Evolutionary conservation across 2,329 filamentous ascomycete species (phyloP).

Genomic region (Fusarium concolor): DNA sequence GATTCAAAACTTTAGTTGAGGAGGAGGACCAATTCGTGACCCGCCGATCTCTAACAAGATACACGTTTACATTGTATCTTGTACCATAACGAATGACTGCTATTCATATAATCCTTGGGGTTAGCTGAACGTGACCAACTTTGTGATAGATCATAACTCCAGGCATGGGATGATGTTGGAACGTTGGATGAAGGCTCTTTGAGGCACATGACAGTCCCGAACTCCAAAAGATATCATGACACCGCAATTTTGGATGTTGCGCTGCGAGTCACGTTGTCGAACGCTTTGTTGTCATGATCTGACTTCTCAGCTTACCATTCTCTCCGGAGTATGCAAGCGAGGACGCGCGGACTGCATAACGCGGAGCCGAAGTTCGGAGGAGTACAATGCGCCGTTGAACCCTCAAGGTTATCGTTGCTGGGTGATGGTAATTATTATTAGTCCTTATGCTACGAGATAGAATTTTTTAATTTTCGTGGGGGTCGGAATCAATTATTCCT

Average conservation of each 20-base stretch:
- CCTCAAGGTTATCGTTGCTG: background rate
- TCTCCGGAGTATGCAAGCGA: background rate
- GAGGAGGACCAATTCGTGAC: too few species aligned
- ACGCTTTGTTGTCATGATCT: slow-evolving; percentile 5
- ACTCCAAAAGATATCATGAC: background rate
- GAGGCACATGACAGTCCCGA: background rate
- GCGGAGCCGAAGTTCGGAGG: slow-evolving; percentile 4
- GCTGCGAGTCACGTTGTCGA: background rate
- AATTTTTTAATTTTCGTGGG: background rate
- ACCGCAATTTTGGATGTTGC: background rate
- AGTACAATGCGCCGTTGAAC: background rate
- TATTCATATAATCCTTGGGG: too few species aligned
- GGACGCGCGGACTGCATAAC: background rate
- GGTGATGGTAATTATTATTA: background rate
- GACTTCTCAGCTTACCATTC: background rate
- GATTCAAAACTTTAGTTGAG: too few species aligned
- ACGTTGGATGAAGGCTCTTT: background rate
- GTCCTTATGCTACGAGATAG: background rate
- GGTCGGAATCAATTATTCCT: background rate
- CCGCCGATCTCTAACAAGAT: too few species aligned
- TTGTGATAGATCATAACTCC: too few species aligned
- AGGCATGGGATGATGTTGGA: too few species aligned
- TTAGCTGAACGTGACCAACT: too few species aligned
- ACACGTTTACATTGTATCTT: too few species aligned
- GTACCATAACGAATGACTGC: too few species aligned